A percentile compares a stretch with the other conserved stretches of the same genome.
These are phyloP conservation scores for Cercophora newfieldiana DNA, from an alignment of 495 filamentous ascomycete species.

Conservation along the genomic window DNA sequence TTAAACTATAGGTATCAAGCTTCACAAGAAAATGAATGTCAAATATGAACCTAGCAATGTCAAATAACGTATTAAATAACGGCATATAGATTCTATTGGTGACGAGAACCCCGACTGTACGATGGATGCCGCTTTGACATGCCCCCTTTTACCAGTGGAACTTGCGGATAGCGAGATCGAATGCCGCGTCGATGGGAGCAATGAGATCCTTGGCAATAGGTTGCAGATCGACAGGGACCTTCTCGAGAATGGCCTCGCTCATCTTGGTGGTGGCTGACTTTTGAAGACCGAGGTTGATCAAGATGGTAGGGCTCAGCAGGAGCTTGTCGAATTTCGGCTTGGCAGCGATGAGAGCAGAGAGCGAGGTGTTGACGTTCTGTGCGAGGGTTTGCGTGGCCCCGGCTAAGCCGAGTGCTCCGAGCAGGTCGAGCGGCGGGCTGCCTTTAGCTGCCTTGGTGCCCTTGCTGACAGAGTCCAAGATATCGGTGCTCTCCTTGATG, in stretches of 20 bases:
- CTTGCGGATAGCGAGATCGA: constrained; percentile 31
- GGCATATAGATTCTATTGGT: no score
- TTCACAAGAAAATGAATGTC: no score
- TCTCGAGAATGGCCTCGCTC: constrained; percentile 30
- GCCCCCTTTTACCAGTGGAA: constrained; percentile 19
- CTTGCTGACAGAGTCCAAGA: constrained; percentile 34
- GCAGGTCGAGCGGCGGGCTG: constrained; percentile 18
- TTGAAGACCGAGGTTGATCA: constrained; percentile 35
- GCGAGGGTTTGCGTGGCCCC: constrained; percentile 25
- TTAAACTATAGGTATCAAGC: no score
- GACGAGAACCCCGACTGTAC: no score
- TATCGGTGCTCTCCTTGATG: constrained; percentile 26
- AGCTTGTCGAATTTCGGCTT: constrained; percentile 39
- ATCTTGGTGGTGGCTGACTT: constrained; percentile 36
- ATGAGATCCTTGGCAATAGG: constrained; percentile 27
- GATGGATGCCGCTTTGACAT: background rate
- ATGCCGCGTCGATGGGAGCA: constrained; percentile 29
- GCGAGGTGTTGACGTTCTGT: constrained; percentile 26
- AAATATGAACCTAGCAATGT: no score
- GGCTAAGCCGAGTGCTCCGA: constrained; percentile 31
- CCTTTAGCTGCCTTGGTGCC: constrained; percentile 32
- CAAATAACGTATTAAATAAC: no score
- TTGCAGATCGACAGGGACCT: constrained; percentile 36
- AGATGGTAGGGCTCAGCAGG: constrained; percentile 33
- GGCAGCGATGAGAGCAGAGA: constrained; percentile 29